Base-by-base conservation (phyloP, 2,329 filamentous ascomycete genomes). In the Dactylellina leptospora region DNA sequence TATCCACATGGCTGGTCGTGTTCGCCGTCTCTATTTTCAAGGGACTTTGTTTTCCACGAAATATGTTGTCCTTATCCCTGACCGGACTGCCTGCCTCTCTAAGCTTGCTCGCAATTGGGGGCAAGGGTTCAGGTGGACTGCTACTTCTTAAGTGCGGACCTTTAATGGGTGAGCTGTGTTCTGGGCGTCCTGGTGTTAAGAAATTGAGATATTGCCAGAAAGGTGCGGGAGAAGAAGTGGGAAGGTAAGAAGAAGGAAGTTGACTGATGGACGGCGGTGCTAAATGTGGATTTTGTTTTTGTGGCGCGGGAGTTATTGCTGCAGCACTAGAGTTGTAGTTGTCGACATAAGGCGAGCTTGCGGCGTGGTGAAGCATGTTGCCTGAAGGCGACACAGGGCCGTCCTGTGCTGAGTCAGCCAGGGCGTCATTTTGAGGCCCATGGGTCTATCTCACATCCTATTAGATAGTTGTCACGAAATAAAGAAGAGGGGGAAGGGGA, bases 141-240 rank as follows among this genome's bases (percentile, higher is more conserved):
- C 74, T 54, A 59, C 74, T 51, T 72, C 75, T n/a, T 42, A 75
- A 42, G 66, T 75, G 25, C 64, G 66, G 51, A 71, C 75, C 59
- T 75, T 76, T 50, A 56, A 62, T 50, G 48, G 75, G 55, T 45
- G 75, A 72, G 36, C 74, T 75, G 28, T 75, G 74, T 28, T 74
- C 74, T 44, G 74, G 73, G 8, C 76, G 75, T 11, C 75, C 75
- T 6, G 75, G 76, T 4, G 76, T 77, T 4, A 74, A 69, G 69
- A 91, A 85, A 75, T 92, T 90, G 40, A 90, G 88, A 79, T 90
- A 95, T 79, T 91, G 92, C 91, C 91, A 96, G 79, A 96, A 95
- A 0, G 91, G 90, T 0, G 91, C 91, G 0, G 91, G 91, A 28
- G 90, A 92, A 76, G 89, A 92, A 47, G 91, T 92, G 30, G 91